Evolutionary conservation across 352 stramenopile species (phyloP), one percentile per base, ranked within the genome.

Genomic region (Globisporangium orthogonon): DNA sequence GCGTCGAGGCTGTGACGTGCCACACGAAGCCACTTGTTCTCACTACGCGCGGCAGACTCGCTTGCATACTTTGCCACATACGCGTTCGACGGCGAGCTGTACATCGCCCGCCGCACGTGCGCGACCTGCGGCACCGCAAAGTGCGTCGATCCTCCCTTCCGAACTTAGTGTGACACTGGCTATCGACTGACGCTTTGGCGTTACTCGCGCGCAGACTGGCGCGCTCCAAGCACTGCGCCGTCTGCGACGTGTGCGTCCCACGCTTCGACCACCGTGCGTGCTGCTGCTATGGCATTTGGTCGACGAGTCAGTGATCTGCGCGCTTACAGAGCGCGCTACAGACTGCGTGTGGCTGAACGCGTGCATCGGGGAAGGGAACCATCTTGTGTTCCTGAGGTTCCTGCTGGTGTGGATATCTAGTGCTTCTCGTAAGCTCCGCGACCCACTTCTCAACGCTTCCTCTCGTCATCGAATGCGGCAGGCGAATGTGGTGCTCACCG

Each of bases 291-390:
- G 23, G 23, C 23, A 23, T 23, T 23, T 23, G 23, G 23, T 23
- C 23, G 23, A 1, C 23, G 23, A 23, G 23, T 23, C 23, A 39
- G 2, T 7, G 10, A 11, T 0, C 1, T 28, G 17, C 7, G 30
- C 17, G 5, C 17, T 31, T 31, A 11, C 31, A 1, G n/a, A 23
- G 17, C 7, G 7, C 1, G 17, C 10, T 33, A 33, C 3, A 78
- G 67, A 83, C 54, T 85, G 74, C 18, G 67, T 79, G 9, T 89
- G 76, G 76, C 65, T 89, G 29, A 87, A 89, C 58, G 54, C 66
- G 13, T 89, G 79, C 62, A 69, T 89, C 45, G 79, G 79, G 15
- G 79, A 89, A 57, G 61, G 64, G 14, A 90, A 90, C 56, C 68
- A 90, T 61, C 30, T 63, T 4, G 47, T 61, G 2, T 89, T 89